phyloP scores from a whole-genome alignment of 1,284 basidiomycete genomes.

The Malassezia sympodialis region DNA sequence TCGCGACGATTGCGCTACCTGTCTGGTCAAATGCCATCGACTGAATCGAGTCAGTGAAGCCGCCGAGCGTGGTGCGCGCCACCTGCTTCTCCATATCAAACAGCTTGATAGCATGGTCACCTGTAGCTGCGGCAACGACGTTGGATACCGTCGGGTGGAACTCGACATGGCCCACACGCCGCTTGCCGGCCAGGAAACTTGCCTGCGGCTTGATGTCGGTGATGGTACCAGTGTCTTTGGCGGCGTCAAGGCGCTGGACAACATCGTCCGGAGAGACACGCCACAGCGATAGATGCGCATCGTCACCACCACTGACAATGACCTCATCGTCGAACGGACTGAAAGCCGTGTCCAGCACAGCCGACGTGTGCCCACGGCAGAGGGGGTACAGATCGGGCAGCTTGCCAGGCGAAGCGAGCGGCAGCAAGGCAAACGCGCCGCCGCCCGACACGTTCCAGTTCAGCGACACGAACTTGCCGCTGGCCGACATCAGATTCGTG shows the following conservation, averaged over 20 bases:
- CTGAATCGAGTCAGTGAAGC: slow-evolving; percentile 81
- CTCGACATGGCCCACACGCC: slow-evolving; percentile 85
- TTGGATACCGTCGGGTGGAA: slow-evolving; percentile 87
- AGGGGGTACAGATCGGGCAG: slow-evolving; percentile 86
- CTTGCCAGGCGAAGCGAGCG: slow-evolving; percentile 55
- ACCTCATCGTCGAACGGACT: slow-evolving; percentile 84
- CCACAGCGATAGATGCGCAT: slow-evolving; percentile 87
- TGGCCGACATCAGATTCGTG: slow-evolving; percentile 80
- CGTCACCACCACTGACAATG: slow-evolving; percentile 82
- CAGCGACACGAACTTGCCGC: slow-evolving; percentile 61
- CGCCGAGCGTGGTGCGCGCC: slow-evolving; percentile 55
- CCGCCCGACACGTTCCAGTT: slow-evolving; percentile 93
- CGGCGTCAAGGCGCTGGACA: slow-evolving; percentile 44
- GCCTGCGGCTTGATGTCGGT: slow-evolving; percentile 66
- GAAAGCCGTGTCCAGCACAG: slow-evolving; percentile 94
- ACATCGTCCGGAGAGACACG: slow-evolving; percentile 57
- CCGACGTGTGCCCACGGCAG: slow-evolving; percentile 67
- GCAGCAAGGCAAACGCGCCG: slow-evolving; percentile 85
- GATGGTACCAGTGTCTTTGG: slow-evolving; percentile 47
- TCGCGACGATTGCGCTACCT: slow-evolving; percentile 61
- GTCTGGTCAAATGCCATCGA: slow-evolving; percentile 71
- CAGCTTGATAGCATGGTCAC: slow-evolving; percentile 77
- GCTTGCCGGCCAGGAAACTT: slow-evolving; percentile 47
- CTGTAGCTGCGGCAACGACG: slow-evolving; percentile 74
- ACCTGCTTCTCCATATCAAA: slow-evolving; percentile 60